phyloP scores from a whole-genome alignment of 2,329 filamentous ascomycete genomes.

The Colletotrichum sp. region DNA sequence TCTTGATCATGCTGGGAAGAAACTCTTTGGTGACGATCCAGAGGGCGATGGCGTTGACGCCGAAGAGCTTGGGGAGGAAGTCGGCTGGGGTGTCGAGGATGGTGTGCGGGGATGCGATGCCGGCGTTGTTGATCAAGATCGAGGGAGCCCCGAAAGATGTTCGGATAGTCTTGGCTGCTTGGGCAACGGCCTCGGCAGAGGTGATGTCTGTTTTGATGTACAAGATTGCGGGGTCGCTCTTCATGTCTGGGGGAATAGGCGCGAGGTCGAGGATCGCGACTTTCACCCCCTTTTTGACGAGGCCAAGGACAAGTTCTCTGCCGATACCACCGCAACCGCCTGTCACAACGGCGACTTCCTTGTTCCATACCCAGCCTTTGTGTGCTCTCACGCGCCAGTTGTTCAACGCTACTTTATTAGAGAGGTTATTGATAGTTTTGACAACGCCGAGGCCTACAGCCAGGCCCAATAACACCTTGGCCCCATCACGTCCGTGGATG shows the following conservation, averaged over 20 bases:
- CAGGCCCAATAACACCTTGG: not conserved
- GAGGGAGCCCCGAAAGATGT: conserved; percentile 45
- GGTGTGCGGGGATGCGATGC: conserved; percentile 53
- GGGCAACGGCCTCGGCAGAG: not conserved
- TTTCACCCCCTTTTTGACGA: not conserved
- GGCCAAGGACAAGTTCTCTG: not conserved
- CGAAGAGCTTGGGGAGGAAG: conserved; percentile 59
- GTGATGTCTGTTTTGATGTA: not conserved
- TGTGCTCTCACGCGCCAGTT: not conserved
- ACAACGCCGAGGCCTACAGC: not conserved
- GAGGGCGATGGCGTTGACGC: conserved; percentile 63
- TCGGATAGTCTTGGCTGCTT: not conserved
- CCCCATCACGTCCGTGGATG: not conserved
- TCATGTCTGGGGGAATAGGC: not conserved
- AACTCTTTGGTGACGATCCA: conserved; percentile 64
- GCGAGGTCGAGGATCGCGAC: not conserved
- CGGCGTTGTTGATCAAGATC: conserved; percentile 66
- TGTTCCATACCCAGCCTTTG: not conserved
- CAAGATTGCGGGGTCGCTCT: not conserved
- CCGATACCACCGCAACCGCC: not conserved
- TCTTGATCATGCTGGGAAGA: conserved; percentile 58
- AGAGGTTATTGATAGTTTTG: not conserved
- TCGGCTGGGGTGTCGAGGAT: conserved; percentile 55
- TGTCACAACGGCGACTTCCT: not conserved
- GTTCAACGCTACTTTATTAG: not conserved